Evolutionary conservation across 2,329 filamentous ascomycete genomes (phyloP).

Genomic region (Fusarium devonianum): DNA sequence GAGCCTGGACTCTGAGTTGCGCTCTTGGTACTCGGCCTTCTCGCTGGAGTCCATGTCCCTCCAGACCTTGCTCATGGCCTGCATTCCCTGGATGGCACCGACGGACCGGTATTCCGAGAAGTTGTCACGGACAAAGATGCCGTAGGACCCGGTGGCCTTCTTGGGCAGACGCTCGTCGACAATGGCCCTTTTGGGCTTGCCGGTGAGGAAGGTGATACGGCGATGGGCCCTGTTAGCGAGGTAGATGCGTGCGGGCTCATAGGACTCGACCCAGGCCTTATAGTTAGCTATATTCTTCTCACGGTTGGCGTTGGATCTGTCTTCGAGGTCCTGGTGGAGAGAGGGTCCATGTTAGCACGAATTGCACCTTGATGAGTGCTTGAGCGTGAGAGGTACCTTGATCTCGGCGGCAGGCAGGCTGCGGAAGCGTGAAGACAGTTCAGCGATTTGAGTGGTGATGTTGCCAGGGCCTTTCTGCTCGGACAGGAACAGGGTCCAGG

Average conservation of each 20-base stretch:
- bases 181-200: constrained; percentile 48
- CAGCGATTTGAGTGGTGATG: constrained; percentile 36
- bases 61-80: constrained; percentile 51
- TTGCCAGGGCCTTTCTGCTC: constrained; percentile 41
- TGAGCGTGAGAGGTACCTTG: constrained; percentile 49
- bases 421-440: constrained; percentile 48
- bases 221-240: constrained; percentile 58
- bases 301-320: constrained; percentile 50
- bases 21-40: constrained; percentile 51
- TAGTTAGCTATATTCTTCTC: constrained; percentile 49
- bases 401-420: constrained; percentile 50
- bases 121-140: constrained; percentile 49
- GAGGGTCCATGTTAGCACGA: constrained; percentile 3
- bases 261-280: constrained; percentile 58
- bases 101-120: constrained; percentile 43
- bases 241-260: constrained; percentile 50
- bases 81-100: constrained; percentile 29
- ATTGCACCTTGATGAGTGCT: neutral
- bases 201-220: constrained; percentile 44
- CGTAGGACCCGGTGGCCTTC: constrained; percentile 44
- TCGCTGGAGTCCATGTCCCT: constrained; percentile 50
- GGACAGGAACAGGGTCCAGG: constrained; percentile 51
- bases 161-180: constrained; percentile 59
- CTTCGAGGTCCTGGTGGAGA: constrained; percentile 43
- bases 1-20: constrained; percentile 26